These are phyloP conservation scores for Taphrina pruni DNA, from an alignment of 1,139 yeast genomes.

Conservation along the genomic window DNA sequence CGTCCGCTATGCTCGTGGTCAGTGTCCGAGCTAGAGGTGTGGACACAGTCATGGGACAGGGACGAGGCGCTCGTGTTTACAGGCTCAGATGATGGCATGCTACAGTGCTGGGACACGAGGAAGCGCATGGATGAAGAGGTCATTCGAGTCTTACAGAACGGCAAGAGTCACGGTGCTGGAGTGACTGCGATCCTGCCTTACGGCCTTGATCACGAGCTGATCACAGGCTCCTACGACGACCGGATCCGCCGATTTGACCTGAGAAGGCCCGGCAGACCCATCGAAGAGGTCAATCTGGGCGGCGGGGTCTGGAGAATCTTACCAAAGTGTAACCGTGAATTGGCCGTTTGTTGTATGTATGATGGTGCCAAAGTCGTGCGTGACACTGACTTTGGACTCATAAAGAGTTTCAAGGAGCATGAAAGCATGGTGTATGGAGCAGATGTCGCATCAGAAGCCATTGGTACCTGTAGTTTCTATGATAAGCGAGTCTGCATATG, in stretches of 20 bases:
- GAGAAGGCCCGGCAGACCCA: slow-evolving; percentile 19
- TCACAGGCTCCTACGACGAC: slow-evolving; percentile 42
- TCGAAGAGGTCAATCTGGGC: slow-evolving; percentile 35
- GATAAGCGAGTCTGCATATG: slow-evolving; percentile 40
- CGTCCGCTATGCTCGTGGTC: not conserved
- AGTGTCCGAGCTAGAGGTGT: slow-evolving; percentile 35
- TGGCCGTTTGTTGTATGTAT: slow-evolving; percentile 40
- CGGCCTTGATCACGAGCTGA: slow-evolving; percentile 4
- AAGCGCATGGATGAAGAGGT: not conserved
- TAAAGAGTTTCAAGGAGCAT: slow-evolving; percentile 17
- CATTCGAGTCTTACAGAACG: slow-evolving; percentile 18
- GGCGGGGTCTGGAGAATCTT: slow-evolving; percentile 43
- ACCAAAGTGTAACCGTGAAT: slow-evolving; percentile 14
- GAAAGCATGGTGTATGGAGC: slow-evolving; percentile 42
- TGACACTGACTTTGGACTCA: slow-evolving; percentile 15
- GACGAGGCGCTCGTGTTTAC: slow-evolving; percentile 29
- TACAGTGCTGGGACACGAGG: slow-evolving; percentile 30
- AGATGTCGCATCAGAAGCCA: slow-evolving; percentile 19
- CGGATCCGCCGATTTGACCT: slow-evolving; percentile 37
- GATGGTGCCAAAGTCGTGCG: slow-evolving; percentile 41
- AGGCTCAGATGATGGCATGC: slow-evolving; percentile 40
- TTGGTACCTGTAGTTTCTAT: slow-evolving; percentile 42
- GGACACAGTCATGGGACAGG: slow-evolving; percentile 35
- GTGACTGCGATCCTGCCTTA: slow-evolving; percentile 40
- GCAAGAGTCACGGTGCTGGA: slow-evolving; percentile 39